Conservation (phyloP, 2,329 filamentous ascomycete genomes). For the Dactylellina cionopaga region DNA sequence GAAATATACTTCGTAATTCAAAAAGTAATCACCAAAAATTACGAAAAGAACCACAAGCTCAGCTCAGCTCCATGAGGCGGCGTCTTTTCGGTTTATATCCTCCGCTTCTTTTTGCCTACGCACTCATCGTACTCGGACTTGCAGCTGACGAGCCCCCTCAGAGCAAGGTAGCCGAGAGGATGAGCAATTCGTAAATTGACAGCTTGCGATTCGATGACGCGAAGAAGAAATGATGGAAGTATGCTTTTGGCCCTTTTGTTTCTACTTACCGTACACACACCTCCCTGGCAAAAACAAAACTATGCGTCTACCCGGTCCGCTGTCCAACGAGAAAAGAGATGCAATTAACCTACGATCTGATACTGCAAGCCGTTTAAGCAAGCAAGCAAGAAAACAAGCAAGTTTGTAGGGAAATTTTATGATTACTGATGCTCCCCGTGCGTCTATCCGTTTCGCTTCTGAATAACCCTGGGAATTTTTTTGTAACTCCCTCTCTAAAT, state of each 20-base stretch:
- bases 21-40: slow-evolving; percentile 1
- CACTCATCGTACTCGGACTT: no score
- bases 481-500: no score
- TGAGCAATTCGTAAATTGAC: slow-evolving; percentile 47
- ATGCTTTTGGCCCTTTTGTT: slow-evolving; percentile 47
- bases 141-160: slow-evolving; percentile 23
- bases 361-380: no score
- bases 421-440: slow-evolving; percentile 11
- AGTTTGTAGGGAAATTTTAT: no score
- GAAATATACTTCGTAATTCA: background rate
- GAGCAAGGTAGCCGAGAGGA: slow-evolving; percentile 1
- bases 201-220: slow-evolving; percentile 47
- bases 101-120: background rate
- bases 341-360: slow-evolving; percentile 47
- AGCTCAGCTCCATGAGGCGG: slow-evolving; percentile 5
- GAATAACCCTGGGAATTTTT: background rate
- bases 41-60: background rate
- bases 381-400: no score
- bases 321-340: no score
- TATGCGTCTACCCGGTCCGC: slow-evolving; percentile 44
- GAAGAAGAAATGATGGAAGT: slow-evolving; percentile 34
- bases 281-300: slow-evolving; percentile 14
- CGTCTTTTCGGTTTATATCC: slow-evolving; percentile 14
- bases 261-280: slow-evolving; percentile 17
- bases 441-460: background rate